Percentiles rank a stretch among this genome's conserved stretches.
Conservation (phyloP, 805 yeast species). For the Brettanomyces anomalus region DNA sequence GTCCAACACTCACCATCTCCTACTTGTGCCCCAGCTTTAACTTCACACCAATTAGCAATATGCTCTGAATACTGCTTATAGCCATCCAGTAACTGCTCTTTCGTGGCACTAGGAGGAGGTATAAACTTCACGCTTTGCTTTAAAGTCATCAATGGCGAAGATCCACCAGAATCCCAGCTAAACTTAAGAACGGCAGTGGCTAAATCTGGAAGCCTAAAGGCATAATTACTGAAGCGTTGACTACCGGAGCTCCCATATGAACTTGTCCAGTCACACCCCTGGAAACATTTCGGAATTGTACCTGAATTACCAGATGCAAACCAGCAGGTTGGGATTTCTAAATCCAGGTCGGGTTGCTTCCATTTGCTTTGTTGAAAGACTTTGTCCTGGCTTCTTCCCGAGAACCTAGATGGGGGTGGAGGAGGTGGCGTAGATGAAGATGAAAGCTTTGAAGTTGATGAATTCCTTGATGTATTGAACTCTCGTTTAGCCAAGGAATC, state of each 20-base stretch:
- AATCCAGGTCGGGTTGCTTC: constrained; percentile 30
- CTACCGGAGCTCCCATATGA: constrained; percentile 21
- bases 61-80: constrained; percentile 38
- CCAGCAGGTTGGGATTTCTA: constrained; percentile 40
- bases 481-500: no score
- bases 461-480: no score
- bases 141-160: constrained; percentile 16
- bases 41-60: constrained; percentile 47
- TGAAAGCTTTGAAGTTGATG: no score
- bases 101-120: constrained; percentile 38
- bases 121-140: constrained; percentile 23
- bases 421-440: constrained; percentile 3
- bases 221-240: constrained; percentile 25
- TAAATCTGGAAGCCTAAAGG: constrained; percentile 34
- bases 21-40: constrained; percentile 35
- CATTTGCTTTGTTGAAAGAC: constrained; percentile 7
- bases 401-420: constrained; percentile 9
- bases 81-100: constrained; percentile 25
- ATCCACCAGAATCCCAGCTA: constrained; percentile 29
- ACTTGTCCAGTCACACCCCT: constrained; percentile 27
- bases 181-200: constrained; percentile 28
- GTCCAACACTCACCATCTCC: constrained; percentile 59
- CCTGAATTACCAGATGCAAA: constrained; percentile 25
- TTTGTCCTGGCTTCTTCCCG: constrained; percentile 3
- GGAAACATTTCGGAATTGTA: constrained; percentile 30